Evolutionary conservation across 768 basidiomycete genomes (phyloP), one percentile per base, ranked within the genome.

Genomic region (Tylopilus intermedius): DNA sequence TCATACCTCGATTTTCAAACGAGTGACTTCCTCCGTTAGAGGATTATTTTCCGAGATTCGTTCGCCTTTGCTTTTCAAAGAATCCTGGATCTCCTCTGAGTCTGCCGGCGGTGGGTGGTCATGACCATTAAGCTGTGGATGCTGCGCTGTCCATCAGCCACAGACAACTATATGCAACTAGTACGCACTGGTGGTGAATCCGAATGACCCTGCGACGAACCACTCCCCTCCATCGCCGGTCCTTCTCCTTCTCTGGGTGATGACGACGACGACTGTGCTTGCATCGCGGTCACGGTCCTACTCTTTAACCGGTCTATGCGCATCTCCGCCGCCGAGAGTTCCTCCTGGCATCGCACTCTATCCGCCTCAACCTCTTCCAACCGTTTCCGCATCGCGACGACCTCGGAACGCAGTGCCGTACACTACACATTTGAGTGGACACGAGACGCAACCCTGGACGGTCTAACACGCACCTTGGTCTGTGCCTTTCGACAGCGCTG

Each of bases 111-210:
- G 39, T 75, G 60, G 40, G 50, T 74, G 73, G 49, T 72, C 67
- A 24, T 71, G 64, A 26, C 74, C 75, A 55, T 79, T 78, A 15
- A 58, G 33, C 48, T 68, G 71, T 30, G 64, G 61, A 45, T 66
- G 76, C 83, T 87, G 64, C 3, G 29, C 60, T 46, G 50, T 29
- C 59, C 14, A 74, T 85, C 75, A 69, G 55, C 9, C n/a, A 47
- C 29, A n/a, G 2, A n/a, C 15, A 18, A 66, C 59, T 58, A 43
- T 60, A 62, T 7, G 5, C 46, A 72, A 75, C 8, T 21, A 74
- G 76, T 77, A 86, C 87, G 81, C 79, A 88, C 87, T 75, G 73
- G 77, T 69, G 84, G 81, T 76, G 83, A 79, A 73, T 78, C 80
- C 70, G 78, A 76, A 70, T 73, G 74, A 61, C 66, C 67, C 66